Evolutionary conservation across 2,329 filamentous ascomycete species (phyloP).

Genomic region (Shiraia bambusicola): DNA sequence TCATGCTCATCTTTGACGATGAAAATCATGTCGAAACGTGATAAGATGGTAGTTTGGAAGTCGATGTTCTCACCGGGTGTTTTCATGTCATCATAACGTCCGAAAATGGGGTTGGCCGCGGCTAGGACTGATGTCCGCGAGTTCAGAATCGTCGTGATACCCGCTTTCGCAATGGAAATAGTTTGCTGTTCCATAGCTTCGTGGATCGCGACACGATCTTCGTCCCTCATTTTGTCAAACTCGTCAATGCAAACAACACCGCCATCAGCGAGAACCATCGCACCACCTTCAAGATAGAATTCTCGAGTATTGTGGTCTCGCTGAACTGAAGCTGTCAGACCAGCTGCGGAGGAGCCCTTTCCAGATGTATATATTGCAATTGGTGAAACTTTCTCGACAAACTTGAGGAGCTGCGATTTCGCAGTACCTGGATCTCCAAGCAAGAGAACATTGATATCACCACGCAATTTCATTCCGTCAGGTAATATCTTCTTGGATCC

Average conservation of each 20-base stretch:
- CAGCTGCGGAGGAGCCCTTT: slow-evolving; percentile 94
- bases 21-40: slow-evolving; percentile 99
- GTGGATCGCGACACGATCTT: slow-evolving; percentile 96
- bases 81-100: slow-evolving; percentile 97
- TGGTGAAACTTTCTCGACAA: slow-evolving; percentile 92
- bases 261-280: slow-evolving; percentile 96
- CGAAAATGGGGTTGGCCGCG: slow-evolving; percentile 95
- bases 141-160: slow-evolving; percentile 97
- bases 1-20: slow-evolving; percentile 96
- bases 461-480: slow-evolving; percentile 95
- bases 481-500: slow-evolving; percentile 97
- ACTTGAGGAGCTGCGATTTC: slow-evolving; percentile 95
- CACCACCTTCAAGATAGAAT: slow-evolving; percentile 96
- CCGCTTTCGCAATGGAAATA: slow-evolving; percentile 97
- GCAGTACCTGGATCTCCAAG: slow-evolving; percentile 97
- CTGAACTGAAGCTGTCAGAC: slow-evolving; percentile 95
- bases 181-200: slow-evolving; percentile 99
- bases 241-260: slow-evolving; percentile 98
- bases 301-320: slow-evolving; percentile 88
- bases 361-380: slow-evolving; percentile 99
- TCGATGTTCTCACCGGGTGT: slow-evolving; percentile 98
- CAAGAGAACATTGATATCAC: slow-evolving; percentile 95
- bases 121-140: slow-evolving; percentile 92
- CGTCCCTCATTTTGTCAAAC: slow-evolving; percentile 99
- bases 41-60: slow-evolving; percentile 97